Base-by-base conservation (phyloP, 768 basidiomycete genomes). In the Fibroporia radiculosa region DNA sequence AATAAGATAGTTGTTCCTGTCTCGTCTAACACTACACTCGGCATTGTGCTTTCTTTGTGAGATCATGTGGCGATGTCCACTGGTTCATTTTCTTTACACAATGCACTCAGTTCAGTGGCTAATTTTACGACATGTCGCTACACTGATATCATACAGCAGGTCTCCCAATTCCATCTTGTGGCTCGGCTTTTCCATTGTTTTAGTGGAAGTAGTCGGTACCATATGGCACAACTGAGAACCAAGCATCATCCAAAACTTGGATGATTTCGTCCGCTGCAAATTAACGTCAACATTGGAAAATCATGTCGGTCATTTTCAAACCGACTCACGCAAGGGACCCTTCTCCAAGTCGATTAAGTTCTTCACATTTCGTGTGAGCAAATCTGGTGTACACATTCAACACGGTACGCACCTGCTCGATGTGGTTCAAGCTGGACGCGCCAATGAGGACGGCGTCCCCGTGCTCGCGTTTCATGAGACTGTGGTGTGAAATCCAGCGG, bases 401-500 rank as follows among this genome's bases (percentile, higher is more conserved):
- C 11, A 20, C 11, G 29, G 31, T 42, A 47, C 42, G 25, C 26
- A 70, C 72, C 62, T 73, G 63, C 56, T 80, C 70, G 37, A 80
- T 73, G 52, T 84, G 81, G 24, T 65, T 63, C 50, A 74, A 39
- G 47, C 69, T 77, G 3, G 73, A 76, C 22, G 80, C 80, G n/a
- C 80, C 80, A 51, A 84, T 80, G 44, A 83, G 62, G 45, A 82
- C 62, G 19, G 72, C 59, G 51, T 77, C 74, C 10, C 73, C 70
- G 20, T 65, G 52, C 49, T 76, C 73, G 6, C 68, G 61, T 51
- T 71, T 66, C 53, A 73, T 54, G 29, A 62, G 53, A n/a, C 70
- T 72, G 55, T 77, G 74, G 55, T 75, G 70, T 25, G 65, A 62
- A 41, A 70, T 49, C 74, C 74, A 77, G 33, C 74, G 62, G 6